A percentile compares a stretch with the other conserved stretches of the same genome.
Conservation (phyloP, 768 basidiomycete species). For the Hirschioporus abietinus region DNA sequence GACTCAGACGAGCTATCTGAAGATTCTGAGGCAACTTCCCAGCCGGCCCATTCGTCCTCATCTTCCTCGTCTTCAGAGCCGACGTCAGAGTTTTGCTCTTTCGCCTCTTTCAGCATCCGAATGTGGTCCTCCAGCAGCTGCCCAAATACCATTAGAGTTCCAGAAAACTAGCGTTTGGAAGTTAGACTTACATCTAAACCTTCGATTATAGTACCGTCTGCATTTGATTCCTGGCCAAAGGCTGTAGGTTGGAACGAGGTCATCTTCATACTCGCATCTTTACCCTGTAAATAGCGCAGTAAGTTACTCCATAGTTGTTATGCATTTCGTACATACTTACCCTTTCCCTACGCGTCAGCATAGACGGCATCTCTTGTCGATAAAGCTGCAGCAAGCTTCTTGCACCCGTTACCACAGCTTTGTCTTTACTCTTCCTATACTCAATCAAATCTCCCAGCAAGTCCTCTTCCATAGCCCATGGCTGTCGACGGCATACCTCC, state of each 20-base stretch:
- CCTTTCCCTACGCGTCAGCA: slow-evolving; percentile 85
- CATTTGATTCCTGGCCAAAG: slow-evolving; percentile 74
- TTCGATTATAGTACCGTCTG: slow-evolving; percentile 71
- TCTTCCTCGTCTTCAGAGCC: slow-evolving; percentile 39
- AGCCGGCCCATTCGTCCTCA: slow-evolving; percentile 72
- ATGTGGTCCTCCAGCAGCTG: slow-evolving; percentile 89
- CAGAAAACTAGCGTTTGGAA: background rate
- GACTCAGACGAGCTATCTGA: slow-evolving; percentile 50
- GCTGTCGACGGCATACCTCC: slow-evolving; percentile 91
- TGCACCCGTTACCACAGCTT: slow-evolving; percentile 85
- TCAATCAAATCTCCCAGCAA: slow-evolving; percentile 87
- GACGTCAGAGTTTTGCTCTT: slow-evolving; percentile 22
- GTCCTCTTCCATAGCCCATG: slow-evolving; percentile 97
- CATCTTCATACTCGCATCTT: slow-evolving; percentile 80
- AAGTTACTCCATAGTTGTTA: slow-evolving; percentile 7
- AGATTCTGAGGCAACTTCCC: slow-evolving; percentile 79
- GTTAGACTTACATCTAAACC: slow-evolving; percentile 68
- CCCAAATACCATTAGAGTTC: background rate
- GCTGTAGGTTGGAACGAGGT: slow-evolving; percentile 62
- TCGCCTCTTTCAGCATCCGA: slow-evolving; percentile 61
- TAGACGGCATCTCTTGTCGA: slow-evolving; percentile 91
- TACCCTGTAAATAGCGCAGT: slow-evolving; percentile 53
- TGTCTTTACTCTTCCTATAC: slow-evolving; percentile 93
- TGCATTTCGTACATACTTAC: slow-evolving; percentile 35
- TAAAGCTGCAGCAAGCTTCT: slow-evolving; percentile 85